These are phyloP conservation scores for Penicillium sp. DNA, from an alignment of 2,329 filamentous ascomycete genomes.

Conservation along the genomic window DNA sequence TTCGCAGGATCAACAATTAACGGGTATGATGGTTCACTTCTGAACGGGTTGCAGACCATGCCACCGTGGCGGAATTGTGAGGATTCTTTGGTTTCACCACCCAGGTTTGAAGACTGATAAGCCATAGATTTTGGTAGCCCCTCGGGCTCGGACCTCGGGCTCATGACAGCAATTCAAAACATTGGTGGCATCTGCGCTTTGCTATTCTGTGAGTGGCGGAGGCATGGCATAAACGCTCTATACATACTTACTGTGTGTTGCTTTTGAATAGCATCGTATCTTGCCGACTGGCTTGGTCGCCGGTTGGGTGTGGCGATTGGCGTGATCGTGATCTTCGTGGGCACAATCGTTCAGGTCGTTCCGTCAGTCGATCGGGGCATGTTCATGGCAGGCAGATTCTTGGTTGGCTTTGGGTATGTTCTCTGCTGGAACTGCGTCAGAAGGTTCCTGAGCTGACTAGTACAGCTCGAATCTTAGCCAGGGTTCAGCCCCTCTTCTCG, in stretches of 20 bases:
- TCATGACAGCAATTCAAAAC: conserved; percentile 26
- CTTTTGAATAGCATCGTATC: conserved; percentile 23
- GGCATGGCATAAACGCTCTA: neutral
- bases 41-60: conserved; percentile 29
- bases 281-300: conserved; percentile 25
- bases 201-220: conserved; percentile 20
- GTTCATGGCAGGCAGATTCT: conserved; percentile 34
- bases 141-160: conserved; percentile 16
- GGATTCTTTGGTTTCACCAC: neutral
- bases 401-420: conserved; percentile 34
- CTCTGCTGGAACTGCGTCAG: no score
- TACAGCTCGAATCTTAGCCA: conserved; percentile 18
- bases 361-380: conserved; percentile 29
- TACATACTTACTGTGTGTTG: neutral
- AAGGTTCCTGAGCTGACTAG: neutral
- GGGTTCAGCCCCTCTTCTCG: conserved; percentile 32
- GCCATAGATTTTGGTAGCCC: conserved; percentile 22
- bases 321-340: conserved; percentile 24
- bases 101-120: neutral
- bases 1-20: conserved; percentile 20
- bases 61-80: conserved; percentile 24
- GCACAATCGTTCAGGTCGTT: conserved; percentile 23
- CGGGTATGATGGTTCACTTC: conserved; percentile 25
- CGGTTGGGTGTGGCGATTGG: conserved; percentile 22
- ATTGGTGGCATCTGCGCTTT: conserved; percentile 25